Evolutionary conservation across 1,284 basidiomycete genomes (phyloP).

Genomic region (Mycosarcoma mackinlayi): DNA sequence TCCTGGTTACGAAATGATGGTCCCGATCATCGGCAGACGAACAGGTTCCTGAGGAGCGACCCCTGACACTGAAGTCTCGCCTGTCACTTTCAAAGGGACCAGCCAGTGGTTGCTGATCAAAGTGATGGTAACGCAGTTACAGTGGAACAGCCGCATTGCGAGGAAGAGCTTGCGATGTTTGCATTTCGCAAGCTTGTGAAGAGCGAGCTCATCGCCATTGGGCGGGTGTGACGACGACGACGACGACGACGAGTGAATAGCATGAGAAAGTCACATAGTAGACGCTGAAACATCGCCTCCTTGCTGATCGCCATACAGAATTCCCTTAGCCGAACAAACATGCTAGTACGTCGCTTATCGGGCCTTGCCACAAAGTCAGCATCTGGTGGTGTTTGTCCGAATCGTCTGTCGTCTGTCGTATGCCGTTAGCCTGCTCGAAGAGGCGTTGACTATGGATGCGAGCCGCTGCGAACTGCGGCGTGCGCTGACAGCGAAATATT

Average conservation of each 20-base stretch:
- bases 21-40: too few species aligned
- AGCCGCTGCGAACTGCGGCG: background rate
- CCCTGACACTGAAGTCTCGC: background rate
- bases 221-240: too few species aligned
- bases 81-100: constrained; percentile 2
- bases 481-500: too few species aligned
- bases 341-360: constrained; percentile 1
- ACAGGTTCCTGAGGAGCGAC: constrained; percentile 13
- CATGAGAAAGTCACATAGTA: background rate
- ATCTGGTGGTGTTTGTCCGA: background rate
- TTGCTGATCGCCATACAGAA: constrained; percentile 1
- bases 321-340: constrained; percentile 10
- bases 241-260: background rate
- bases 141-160: too few species aligned
- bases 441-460: background rate
- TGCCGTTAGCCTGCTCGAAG: background rate
- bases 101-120: background rate
- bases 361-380: background rate
- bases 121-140: too few species aligned
- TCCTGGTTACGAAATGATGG: too few species aligned
- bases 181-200: too few species aligned
- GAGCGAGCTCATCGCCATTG: too few species aligned
- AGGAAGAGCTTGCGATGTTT: too few species aligned
- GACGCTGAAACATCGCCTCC: constrained; percentile 1
- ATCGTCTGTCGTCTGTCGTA: background rate